Evolutionary conservation across 2,329 filamentous ascomycete genomes (phyloP).

Genomic region (Arthroderma sp.): DNA sequence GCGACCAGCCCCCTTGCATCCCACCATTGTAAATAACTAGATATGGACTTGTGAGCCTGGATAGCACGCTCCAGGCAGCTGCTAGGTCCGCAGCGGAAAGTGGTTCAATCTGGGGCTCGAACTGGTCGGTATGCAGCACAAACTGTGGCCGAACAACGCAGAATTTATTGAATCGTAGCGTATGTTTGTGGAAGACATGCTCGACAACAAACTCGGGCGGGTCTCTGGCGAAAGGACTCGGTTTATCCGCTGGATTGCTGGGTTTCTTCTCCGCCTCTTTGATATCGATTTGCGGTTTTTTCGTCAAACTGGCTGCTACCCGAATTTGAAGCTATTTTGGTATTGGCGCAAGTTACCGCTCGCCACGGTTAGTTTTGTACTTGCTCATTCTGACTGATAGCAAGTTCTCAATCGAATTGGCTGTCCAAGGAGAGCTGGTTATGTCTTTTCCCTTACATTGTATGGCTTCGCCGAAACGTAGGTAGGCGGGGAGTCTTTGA

Average conservation of each 20-base stretch:
- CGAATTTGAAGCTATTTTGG: conserved; percentile 12
- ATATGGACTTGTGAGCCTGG: conserved; percentile 7
- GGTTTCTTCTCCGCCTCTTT: conserved; percentile 6
- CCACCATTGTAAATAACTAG: conserved; percentile 12
- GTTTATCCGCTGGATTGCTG: conserved; percentile 4
- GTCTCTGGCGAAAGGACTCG: conserved; percentile 9
- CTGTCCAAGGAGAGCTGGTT: neutral
- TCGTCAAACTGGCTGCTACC: conserved; percentile 10
- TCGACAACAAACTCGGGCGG: conserved; percentile 12
- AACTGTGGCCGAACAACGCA: conserved; percentile 13
- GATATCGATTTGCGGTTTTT: conserved; percentile 11
- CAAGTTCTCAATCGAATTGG: too few species aligned
- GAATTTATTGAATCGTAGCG: conserved; percentile 14
- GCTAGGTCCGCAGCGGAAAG: conserved; percentile 9
- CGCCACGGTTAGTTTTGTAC: conserved; percentile 4
- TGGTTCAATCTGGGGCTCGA: conserved; percentile 11
- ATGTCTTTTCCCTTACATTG: conserved; percentile 11
- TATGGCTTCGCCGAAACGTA: conserved; percentile 10
- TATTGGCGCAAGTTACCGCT: conserved; percentile 1
- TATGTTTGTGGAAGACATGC: conserved; percentile 10
- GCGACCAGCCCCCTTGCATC: conserved; percentile 11
- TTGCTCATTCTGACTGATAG: neutral
- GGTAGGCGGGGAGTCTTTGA: conserved; percentile 7
- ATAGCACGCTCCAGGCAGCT: conserved; percentile 9
- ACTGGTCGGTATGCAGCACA: conserved; percentile 13